Evolutionary conservation across 352 stramenopile species (phyloP).

Genomic region (Aphanomyces euteiches): DNA sequence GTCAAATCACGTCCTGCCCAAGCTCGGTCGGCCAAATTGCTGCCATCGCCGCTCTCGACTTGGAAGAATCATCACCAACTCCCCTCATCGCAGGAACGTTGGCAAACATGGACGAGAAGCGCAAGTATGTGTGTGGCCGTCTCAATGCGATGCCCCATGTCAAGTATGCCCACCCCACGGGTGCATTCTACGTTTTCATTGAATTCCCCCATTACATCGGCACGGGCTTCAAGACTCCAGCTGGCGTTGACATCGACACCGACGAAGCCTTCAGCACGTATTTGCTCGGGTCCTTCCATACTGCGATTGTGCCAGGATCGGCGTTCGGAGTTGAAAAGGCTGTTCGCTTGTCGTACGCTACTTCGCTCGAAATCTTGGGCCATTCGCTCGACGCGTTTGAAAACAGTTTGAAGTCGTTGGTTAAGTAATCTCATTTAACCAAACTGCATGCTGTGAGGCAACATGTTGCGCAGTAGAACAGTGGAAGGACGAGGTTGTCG

Average conservation of each 20-base stretch:
- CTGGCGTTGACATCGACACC: conserved; percentile 39
- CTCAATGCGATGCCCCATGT: conserved; percentile 85
- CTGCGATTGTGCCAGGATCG: conserved; percentile 94
- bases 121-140: conserved; percentile 85
- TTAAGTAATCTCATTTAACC: conserved; percentile 5
- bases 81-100: conserved; percentile 54
- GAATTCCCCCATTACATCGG: conserved; percentile 85
- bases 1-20: conserved; percentile 94
- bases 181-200: conserved; percentile 95
- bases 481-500: conserved; percentile 77
- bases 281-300: conserved; percentile 84
- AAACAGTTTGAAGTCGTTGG: conserved; percentile 47
- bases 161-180: conserved; percentile 79
- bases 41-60: conserved; percentile 83
- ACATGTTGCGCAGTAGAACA: conserved; percentile 49
- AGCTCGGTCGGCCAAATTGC: conserved; percentile 90
- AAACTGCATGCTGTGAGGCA: neutral
- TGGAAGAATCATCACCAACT: conserved; percentile 50
- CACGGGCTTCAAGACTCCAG: conserved; percentile 35
- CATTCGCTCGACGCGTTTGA: conserved; percentile 63
- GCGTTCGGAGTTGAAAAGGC: conserved; percentile 91
- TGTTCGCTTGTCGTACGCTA: conserved; percentile 94
- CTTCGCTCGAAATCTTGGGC: conserved; percentile 81
- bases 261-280: conserved; percentile 86
- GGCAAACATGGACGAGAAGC: conserved; percentile 73